Evolutionary conservation across 176 grass and related monocot species (phyloP), one percentile per base, ranked within the genome.

Genomic region (Oryza nivara): DNA sequence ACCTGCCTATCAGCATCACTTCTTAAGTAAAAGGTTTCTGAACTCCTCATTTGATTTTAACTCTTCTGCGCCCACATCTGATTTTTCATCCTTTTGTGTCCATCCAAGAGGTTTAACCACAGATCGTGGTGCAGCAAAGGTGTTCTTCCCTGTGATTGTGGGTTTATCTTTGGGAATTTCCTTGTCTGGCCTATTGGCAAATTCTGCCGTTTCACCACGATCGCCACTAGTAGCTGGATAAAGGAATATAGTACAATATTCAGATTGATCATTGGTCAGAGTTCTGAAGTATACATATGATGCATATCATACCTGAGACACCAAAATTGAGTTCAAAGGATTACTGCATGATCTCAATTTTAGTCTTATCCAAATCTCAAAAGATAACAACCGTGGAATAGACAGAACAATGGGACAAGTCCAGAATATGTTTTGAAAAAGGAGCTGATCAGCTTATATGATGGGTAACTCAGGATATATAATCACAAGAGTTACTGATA

Each of bases 1-100:
- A 77, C 75, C 71, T 81, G 58, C 43, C 44, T 82, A 83, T 25
- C 7, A 79, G 38, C 22, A 81, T 99, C 77, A 92, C 83, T 96
- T 94, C 81, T 99, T 99, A 78, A 96, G 88, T 11, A 96, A 88
- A 40, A 99, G 36, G 74, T 95, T 85, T 92, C 96, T 89, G 46
- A 99, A 99, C 11, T 85, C 93, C 19, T 96, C 91, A 79, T 99
- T 99, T 40, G 96, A 99, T 63, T 99, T 99, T 25, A 92, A 73
- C 80, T 92, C 85, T 86, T 89, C 93, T 43, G 71, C 25, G 2
- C 40, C 90, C 80, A 56, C 49, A 67, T 92, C 88, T 14, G 83
- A 26, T 69, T 86, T 93, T 16, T 74, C 89, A 67, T 95, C 89
- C 54, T 79, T 92, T 61, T 84, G 85, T 70, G 80, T 94, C 81